Evolutionary conservation across 2,329 filamentous ascomycete species (phyloP).

Genomic region (Stemphylium lycopersici): DNA sequence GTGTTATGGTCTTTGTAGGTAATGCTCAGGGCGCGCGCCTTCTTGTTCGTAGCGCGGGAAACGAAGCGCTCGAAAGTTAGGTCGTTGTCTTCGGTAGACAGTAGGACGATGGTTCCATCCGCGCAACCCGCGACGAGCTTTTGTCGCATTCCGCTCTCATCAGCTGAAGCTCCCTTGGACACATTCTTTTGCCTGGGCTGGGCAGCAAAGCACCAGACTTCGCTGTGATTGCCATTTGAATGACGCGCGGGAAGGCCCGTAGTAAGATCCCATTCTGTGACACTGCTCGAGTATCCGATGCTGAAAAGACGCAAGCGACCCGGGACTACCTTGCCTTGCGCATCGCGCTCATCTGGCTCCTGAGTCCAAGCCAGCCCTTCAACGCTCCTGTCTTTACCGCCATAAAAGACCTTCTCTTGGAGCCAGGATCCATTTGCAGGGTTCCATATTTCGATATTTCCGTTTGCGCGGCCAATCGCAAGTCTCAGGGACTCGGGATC

Average conservation of each 20-base stretch:
- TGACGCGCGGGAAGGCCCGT: slow-evolving; percentile 78
- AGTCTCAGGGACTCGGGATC: slow-evolving; percentile 71
- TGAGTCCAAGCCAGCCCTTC: slow-evolving; percentile 93
- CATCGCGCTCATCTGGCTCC: slow-evolving; percentile 74
- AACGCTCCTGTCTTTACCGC: slow-evolving; percentile 83
- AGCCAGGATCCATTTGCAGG: slow-evolving; percentile 81
- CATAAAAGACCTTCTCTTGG: slow-evolving; percentile 84
- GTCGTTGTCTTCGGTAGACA: slow-evolving; percentile 84
- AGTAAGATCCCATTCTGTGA: slow-evolving; percentile 94
- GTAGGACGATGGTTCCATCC: slow-evolving; percentile 85
- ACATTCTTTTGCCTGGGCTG: slow-evolving; percentile 67
- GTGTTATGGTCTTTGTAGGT: slow-evolving; percentile 84
- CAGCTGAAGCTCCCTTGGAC: slow-evolving; percentile 20
- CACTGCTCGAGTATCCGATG: slow-evolving; percentile 88
- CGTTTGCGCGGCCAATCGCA: slow-evolving; percentile 89
- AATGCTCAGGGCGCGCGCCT: slow-evolving; percentile 87
- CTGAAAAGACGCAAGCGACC: slow-evolving; percentile 90
- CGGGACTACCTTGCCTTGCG: slow-evolving; percentile 63
- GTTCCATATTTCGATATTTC: slow-evolving; percentile 98
- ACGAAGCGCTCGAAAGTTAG: slow-evolving; percentile 80
- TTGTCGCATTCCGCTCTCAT: slow-evolving; percentile 43
- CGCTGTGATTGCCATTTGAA: slow-evolving; percentile 89
- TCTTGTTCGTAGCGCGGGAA: slow-evolving; percentile 78
- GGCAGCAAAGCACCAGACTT: slow-evolving; percentile 94
- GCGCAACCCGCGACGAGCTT: slow-evolving; percentile 88